Evolutionary conservation across 768 basidiomycete species (phyloP), one percentile per base, ranked within the genome.

Genomic region (Agrocybe praecox): DNA sequence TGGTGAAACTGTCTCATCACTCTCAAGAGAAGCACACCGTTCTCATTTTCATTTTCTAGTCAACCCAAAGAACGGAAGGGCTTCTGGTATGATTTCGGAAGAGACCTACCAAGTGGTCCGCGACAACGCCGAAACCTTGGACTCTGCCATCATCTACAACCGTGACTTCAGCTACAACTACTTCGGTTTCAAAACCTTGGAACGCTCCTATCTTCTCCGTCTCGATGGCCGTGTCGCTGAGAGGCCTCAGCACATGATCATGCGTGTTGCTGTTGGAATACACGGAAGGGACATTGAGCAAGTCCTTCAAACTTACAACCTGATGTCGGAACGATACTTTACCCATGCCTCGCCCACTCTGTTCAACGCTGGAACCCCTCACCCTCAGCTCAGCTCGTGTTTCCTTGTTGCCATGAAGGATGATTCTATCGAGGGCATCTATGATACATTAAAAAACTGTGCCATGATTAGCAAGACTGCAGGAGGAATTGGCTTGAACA

Each of bases 391-490:
- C 66, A 87, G 91, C 59, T 96, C 94, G 2, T 98, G 97, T 77
- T 99, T 98, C 86, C 86, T 99, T 55, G 89, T 99, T 47, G 89
- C 88, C 68, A 98, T 98, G 97, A 94, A 95, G 74, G 95, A 98
- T 18, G 97, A 98, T 72, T 96, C 94, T 3, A 98, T 98, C 56
- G 97, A 99, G 64, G 97, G 97, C 18, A 98, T 99, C 74, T 99
- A 98, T 71, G 96, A 98, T 65, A 98, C 97, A 0, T 80, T 99
- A 64, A 98, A 98, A 81, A 92, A 85, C 59, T 98, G 97, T 68
- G 97, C 97, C 4, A 92, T 98, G 91, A 99, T 99, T 72, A 96
- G 94, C 69, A 98, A 99, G 80, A 97, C 95, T 6, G 97, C 97
- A 22, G 97, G 97, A 65, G 97, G 97, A 52, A 98, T 98, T 69